A percentile compares a stretch with the other conserved stretches of the same genome.
phyloP scores from a whole-genome alignment of 1,284 basidiomycete genomes.

The Coniferiporia weirii region DNA sequence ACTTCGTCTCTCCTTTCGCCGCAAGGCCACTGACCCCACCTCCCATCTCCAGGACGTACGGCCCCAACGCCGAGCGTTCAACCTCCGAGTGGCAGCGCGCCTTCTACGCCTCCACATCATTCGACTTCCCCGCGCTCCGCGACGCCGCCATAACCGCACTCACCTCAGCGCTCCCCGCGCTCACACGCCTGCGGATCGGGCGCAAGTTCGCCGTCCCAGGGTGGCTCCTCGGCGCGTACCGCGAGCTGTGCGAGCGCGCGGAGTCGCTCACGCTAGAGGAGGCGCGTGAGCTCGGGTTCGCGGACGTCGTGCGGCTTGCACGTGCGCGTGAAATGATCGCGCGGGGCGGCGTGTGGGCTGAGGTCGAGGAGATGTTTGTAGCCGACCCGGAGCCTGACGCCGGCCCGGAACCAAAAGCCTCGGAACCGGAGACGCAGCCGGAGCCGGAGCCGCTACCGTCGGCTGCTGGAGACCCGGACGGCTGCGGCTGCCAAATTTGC shows the following conservation, averaged over 20 bases:
- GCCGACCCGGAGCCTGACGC: too few species aligned
- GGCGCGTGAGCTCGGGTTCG: constrained; percentile 5
- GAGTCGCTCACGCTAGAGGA: constrained; percentile 5
- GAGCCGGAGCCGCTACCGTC: too few species aligned
- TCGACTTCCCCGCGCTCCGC: neutral
- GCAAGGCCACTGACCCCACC: too few species aligned
- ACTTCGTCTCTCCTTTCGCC: too few species aligned
- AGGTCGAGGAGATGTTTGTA: neutral
- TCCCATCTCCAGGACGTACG: too few species aligned
- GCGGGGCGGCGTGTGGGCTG: constrained; percentile 1
- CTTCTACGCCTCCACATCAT: neutral
- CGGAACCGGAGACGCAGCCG: too few species aligned
- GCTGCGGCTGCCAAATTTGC: too few species aligned
- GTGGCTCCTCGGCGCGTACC: neutral
- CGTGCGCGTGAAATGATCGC: constrained; percentile 5
- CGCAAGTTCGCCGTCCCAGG: neutral
- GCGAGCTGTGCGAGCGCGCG: constrained; percentile 3
- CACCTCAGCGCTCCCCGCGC: neutral
- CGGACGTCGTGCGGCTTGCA: constrained; percentile 6
- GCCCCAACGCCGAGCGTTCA: too few species aligned
- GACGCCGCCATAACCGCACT: neutral
- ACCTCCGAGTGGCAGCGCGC: neutral
- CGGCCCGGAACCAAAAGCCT: too few species aligned
- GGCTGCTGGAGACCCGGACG: too few species aligned
- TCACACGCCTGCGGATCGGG: constrained; percentile 2